phyloP scores from a whole-genome alignment of 2,329 filamentous ascomycete species.

The Sclerotinia minor region DNA sequence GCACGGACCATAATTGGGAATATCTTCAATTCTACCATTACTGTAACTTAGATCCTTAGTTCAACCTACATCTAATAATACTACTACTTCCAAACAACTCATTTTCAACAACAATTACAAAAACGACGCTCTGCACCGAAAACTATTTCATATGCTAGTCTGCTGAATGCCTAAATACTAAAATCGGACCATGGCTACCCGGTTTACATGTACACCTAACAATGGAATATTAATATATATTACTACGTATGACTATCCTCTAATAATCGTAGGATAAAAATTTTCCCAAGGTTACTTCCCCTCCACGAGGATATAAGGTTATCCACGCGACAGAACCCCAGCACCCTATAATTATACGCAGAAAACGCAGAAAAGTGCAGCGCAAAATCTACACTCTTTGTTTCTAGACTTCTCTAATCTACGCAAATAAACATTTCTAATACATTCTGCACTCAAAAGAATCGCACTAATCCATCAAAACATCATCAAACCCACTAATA shows the following conservation, averaged over 20 bases:
- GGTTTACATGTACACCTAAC: conserved; percentile 12
- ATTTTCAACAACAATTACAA: too few relatives aligned
- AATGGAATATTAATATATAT: not conserved
- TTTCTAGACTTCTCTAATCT: conserved; percentile 43
- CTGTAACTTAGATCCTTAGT: too few relatives aligned
- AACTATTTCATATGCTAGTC: conserved; percentile 19
- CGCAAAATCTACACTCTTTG: conserved; percentile 47
- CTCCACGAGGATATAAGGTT: conserved; percentile 24
- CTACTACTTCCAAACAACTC: too few relatives aligned
- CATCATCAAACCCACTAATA: conserved; percentile 52
- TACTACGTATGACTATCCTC: fast-evolving
- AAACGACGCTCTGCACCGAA: conserved; percentile 48
- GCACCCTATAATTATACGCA: conserved; percentile 38
- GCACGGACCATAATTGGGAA: too few relatives aligned
- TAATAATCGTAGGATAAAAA: fast-evolving
- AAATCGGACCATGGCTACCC: conserved; percentile 24
- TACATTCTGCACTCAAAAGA: too few relatives aligned
- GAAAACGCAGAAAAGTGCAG: conserved; percentile 42
- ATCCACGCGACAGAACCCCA: conserved; percentile 39
- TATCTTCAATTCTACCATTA: too few relatives aligned
- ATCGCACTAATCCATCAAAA: conserved; percentile 57
- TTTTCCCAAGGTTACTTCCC: not conserved
- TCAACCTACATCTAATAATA: too few relatives aligned
- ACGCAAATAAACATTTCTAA: conserved; percentile 31
- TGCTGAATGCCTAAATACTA: conserved; percentile 1